Conservation (phyloP, 2,329 filamentous ascomycete species). For the Aspergillus hortae region DNA sequence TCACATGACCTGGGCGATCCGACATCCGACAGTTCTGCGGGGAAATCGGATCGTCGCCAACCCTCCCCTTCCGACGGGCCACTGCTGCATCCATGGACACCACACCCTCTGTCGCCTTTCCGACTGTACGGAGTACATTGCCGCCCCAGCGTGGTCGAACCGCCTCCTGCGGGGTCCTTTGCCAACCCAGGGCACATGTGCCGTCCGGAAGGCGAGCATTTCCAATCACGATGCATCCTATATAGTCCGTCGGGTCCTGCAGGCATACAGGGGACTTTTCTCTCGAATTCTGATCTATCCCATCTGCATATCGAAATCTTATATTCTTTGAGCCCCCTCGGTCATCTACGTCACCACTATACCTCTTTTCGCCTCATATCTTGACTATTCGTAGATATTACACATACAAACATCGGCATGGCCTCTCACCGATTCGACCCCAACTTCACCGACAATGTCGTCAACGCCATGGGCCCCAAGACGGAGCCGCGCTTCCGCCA, state of each 20-base stretch:
- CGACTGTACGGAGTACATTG: not conserved
- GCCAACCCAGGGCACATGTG: not conserved
- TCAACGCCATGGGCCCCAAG: slow-evolving; percentile 70
- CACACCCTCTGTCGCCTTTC: not conserved
- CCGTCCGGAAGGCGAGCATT: slow-evolving; percentile 6
- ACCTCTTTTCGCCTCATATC: slow-evolving; percentile 1
- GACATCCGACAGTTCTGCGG: slow-evolving; percentile 17
- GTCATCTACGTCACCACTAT: slow-evolving; percentile 5
- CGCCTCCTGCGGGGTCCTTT: slow-evolving; percentile 1
- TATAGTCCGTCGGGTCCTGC: not conserved
- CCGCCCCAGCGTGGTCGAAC: not conserved
- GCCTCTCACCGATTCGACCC: slow-evolving; percentile 41
- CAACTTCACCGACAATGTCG: slow-evolving; percentile 64
- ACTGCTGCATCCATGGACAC: not conserved
- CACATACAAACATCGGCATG: slow-evolving; percentile 1
- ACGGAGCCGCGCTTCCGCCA: slow-evolving; percentile 63
- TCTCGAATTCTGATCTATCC: not conserved
- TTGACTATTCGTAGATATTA: not conserved
- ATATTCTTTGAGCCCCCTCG: not conserved
- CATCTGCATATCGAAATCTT: not conserved
- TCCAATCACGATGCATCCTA: slow-evolving; percentile 4
- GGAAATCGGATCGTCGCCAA: slow-evolving; percentile 18
- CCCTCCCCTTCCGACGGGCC: not conserved
- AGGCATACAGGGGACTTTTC: too few relatives aligned
- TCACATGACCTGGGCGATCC: slow-evolving; percentile 1